These are phyloP conservation scores for Paraurostyla sp. DNA, from an alignment of 73 alveolate genomes.

Conservation along the genomic window DNA sequence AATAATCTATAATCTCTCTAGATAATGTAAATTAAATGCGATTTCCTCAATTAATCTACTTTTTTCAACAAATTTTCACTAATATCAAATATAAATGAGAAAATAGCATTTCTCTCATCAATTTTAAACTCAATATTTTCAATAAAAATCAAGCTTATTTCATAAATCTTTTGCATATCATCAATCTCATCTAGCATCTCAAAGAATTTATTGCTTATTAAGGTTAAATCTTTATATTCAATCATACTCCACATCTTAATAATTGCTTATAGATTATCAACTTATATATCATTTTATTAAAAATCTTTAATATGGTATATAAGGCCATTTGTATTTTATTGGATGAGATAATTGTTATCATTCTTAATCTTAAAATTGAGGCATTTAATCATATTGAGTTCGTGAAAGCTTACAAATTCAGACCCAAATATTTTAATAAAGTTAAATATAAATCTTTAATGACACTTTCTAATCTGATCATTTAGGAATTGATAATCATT, in stretches of 20 bases:
- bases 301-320: not conserved
- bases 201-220: not conserved
- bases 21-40: not conserved
- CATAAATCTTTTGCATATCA: not conserved
- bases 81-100: not conserved
- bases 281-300: not conserved
- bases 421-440: slow-evolving; percentile 30
- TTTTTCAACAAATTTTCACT: not conserved
- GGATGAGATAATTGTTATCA: too few relatives aligned
- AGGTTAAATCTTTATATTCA: not conserved
- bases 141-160: not conserved
- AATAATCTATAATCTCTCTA: slow-evolving; percentile 13
- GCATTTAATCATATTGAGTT: not conserved
- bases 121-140: slow-evolving; percentile 13
- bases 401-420: slow-evolving; percentile 14
- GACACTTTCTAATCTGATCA: not conserved
- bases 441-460: not conserved
- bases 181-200: not conserved
- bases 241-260: slow-evolving; percentile 3
- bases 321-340: too few relatives aligned
- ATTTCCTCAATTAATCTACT: not conserved
- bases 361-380: not conserved
- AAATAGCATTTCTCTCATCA: not conserved
- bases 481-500: not conserved
- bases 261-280: not conserved